Base-by-base conservation (phyloP, 768 basidiomycete species). In the Tricholoma flavovirens region DNA sequence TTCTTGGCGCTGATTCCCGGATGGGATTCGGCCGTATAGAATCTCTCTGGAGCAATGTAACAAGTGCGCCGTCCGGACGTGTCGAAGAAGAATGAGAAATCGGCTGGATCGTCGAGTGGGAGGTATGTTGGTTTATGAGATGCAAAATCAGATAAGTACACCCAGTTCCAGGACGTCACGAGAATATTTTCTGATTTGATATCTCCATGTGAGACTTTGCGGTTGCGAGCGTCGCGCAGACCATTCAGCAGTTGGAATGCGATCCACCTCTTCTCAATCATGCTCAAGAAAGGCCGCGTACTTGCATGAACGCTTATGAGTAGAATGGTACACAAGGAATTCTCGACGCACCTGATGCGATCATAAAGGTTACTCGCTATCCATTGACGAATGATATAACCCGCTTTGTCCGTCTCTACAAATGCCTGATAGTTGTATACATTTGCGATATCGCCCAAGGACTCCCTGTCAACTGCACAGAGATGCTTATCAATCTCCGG, bases 11-110 rank as follows among this genome's bases (percentile, higher is more conserved):
- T 87, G 53, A 87, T 84, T 38, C 86, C 85, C 0, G 84, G 84
- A 53, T 84, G 87, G 50, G 73, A 77, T 5, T 76, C 78, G 1
- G 88, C 82, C 2, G 88, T 84, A 70, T 89, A 98, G 74, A 98
- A 99, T 9, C 97, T 78, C 64, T 99, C 97, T 0, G 97, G 97
- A 0, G 97, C 97, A 56, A 99, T 77, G 65, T 98, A 98, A 69
- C 97, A 99, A 1, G 92, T 95, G 10, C 96, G 81, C 6, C 93
- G 79, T 1, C 93, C 92, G 11, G 92, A 93, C 4, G 93, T 93
- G 71, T 99, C 97, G 70, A 95, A 98, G 78, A 87, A 99, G 76
- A 94, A 97, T 4, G 94, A 95, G 70, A 98, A 99, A 72, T 96
- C 94, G 7, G 95, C 85, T 3, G 97, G 97, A 67, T 98, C 95